Evolutionary conservation across 2,329 filamentous ascomycete genomes (phyloP).

Genomic region (Trichocomaceae sp.): DNA sequence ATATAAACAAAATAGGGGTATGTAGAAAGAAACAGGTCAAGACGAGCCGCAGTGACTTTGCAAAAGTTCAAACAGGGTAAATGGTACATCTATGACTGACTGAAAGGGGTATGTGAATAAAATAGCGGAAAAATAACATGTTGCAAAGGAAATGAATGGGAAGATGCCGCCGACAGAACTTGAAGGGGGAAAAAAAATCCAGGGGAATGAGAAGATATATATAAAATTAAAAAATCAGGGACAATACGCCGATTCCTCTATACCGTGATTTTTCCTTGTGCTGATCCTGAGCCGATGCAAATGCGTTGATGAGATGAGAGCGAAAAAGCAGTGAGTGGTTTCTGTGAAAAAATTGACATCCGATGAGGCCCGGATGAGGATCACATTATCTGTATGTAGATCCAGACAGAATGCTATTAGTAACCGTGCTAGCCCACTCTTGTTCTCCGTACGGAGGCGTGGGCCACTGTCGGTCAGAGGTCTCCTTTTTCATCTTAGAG

Average conservation of each 20-base stretch:
- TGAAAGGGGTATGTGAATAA: conserved; percentile 31
- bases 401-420: conserved; percentile 72
- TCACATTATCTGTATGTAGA: conserved; percentile 30
- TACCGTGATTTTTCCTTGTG: conserved; percentile 7
- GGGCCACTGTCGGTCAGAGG: conserved; percentile 69
- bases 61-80: conserved; percentile 9
- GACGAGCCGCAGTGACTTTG: conserved; percentile 26
- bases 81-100: conserved; percentile 30
- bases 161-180: conserved; percentile 8
- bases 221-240: background rate
- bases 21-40: conserved; percentile 20
- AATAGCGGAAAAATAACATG: conserved; percentile 13
- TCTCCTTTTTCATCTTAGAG: conserved; percentile 46
- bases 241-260: conserved; percentile 12
- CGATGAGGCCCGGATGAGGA: too few species aligned
- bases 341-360: background rate
- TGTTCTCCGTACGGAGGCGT: conserved; percentile 92
- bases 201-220: background rate
- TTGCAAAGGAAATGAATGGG: background rate
- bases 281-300: conserved; percentile 7
- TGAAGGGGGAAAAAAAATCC: background rate
- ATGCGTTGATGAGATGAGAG: conserved; percentile 10
- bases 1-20: conserved; percentile 19
- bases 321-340: conserved; percentile 4
- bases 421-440: conserved; percentile 80